These are phyloP conservation scores for Pneumocystis murina DNA, from an alignment of 1,139 yeast genomes.

Conservation along the genomic window DNA sequence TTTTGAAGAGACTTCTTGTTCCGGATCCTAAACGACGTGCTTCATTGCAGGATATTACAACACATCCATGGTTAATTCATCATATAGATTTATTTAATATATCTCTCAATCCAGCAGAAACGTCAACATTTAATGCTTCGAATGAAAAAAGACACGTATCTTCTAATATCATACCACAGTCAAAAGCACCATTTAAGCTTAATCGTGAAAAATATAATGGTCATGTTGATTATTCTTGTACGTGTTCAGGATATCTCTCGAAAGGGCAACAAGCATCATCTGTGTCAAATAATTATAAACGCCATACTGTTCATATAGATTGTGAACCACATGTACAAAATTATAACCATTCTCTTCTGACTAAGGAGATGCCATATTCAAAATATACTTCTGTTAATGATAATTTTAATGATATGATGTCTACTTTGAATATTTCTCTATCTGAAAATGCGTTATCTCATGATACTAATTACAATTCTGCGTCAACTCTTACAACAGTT, in stretches of 20 bases:
- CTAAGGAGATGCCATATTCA: slow-evolving; percentile 6
- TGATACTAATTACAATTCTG: slow-evolving; percentile 1
- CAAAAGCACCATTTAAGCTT: not conserved
- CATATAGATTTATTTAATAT: slow-evolving; percentile 51
- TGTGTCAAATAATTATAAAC: slow-evolving; percentile 6
- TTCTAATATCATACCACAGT: not conserved
- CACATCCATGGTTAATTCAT: slow-evolving; percentile 76
- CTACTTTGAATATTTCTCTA: not conserved
- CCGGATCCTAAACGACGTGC: slow-evolving; percentile 76
- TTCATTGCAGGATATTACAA: slow-evolving; percentile 49
- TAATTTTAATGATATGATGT: not conserved
- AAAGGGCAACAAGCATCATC: not conserved
- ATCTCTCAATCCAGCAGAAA: slow-evolving; percentile 71
- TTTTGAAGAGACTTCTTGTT: slow-evolving; percentile 68
- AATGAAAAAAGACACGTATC: slow-evolving; percentile 3
- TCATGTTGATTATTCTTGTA: not conserved
- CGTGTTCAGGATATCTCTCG: not conserved
- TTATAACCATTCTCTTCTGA: not conserved
- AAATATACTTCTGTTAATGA: slow-evolving; percentile 1
- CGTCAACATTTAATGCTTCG: slow-evolving; percentile 35
- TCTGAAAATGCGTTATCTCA: not conserved
- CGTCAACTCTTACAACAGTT: not conserved
- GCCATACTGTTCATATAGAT: slow-evolving; percentile 15
- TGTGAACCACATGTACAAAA: slow-evolving; percentile 6
- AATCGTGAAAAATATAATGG: not conserved